These are phyloP conservation scores for Lipomyces spencermartinsiae DNA, from an alignment of 805 yeast genomes.

Conservation along the genomic window DNA sequence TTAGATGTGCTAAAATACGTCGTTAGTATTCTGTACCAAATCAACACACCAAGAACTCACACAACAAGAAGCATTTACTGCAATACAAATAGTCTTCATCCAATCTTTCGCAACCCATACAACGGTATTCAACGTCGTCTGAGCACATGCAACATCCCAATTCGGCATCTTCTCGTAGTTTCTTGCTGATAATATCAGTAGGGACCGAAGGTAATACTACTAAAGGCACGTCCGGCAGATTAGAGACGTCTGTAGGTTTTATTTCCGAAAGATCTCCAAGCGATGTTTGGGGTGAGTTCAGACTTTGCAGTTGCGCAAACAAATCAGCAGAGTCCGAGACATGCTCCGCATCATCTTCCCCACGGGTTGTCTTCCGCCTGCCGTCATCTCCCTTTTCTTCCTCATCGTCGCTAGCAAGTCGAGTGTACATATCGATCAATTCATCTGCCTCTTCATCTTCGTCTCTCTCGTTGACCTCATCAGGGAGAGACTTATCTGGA, in stretches of 20 bases:
- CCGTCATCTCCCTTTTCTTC: slow-evolving; percentile 15
- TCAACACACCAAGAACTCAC: slow-evolving; percentile 16
- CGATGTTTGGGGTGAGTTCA: slow-evolving; percentile 12
- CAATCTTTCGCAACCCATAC: slow-evolving; percentile 30
- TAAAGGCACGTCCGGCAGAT: slow-evolving; percentile 25
- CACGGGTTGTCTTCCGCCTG: not conserved
- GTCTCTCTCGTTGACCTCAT: slow-evolving; percentile 18
- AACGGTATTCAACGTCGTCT: slow-evolving; percentile 33
- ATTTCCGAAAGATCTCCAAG: not conserved
- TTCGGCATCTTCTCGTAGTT: slow-evolving; percentile 33
- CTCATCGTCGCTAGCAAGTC: slow-evolving; percentile 27
- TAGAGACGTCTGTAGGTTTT: not conserved
- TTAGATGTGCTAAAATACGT: slow-evolving; percentile 25
- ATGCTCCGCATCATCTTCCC: slow-evolving; percentile 8
- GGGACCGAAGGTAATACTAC: slow-evolving; percentile 25
- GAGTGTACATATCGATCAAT: slow-evolving; percentile 31
- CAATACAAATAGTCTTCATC: slow-evolving; percentile 38
- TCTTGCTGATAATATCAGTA: slow-evolving; percentile 10
- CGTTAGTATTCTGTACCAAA: not conserved
- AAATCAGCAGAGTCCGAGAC: slow-evolving; percentile 9
- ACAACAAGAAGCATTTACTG: slow-evolving; percentile 32
- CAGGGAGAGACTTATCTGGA: not conserved
- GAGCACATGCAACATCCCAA: slow-evolving; percentile 39
- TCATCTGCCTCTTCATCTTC: slow-evolving; percentile 33
- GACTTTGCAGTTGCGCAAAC: slow-evolving; percentile 24